Evolutionary conservation across 129 eudicot genomes (phyloP), one percentile per base, ranked within the genome.

Genomic region (Chrysanthemum seticuspe): DNA sequence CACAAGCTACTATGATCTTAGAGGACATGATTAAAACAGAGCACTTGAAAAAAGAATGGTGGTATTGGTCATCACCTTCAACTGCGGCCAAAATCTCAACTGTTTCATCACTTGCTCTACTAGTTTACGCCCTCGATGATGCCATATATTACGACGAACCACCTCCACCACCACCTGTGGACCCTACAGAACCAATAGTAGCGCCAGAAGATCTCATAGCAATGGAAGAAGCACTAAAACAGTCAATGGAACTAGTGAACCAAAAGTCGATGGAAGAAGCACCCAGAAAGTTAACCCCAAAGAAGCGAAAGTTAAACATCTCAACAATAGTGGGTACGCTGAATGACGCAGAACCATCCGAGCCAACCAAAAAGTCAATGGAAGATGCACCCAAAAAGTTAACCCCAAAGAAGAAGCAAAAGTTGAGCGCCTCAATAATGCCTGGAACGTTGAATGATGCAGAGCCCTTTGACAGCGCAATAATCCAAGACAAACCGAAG

Each of bases 401-500:
- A 48, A 80, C 21, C 66, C 34, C 71, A 6, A 59, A 72, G 34
- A 74, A 23, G 19, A 65, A 5, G 13, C 70, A 13, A 15, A 75
- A 65, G 50, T 7, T 84, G 15, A 58, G 65, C 78, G 81, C 77
- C 67, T 74, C 77, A 16, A 19, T 52, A 15, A 40, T 49, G 72
- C 68, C 67, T 15, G 83, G 29, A 23, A 31, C 36, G 73, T 64
- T 70, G 51, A 78, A 71, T 44, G 78, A 74, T 49, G 29, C 79
- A 57, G 82, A 84, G 56, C 70, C 62, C 56, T 64, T 68, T 27
- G 82, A 73, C 31, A 73, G 19, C 31, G 67, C 81, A 60, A 82
- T 51, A 78, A 73, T 82, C 47, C 72, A 79, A 67, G 82, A 79
- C 64, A 84, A 85, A 69, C 4, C 75, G 15, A 88, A 78, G 71